phyloP scores from a whole-genome alignment of 306 rosid species.

The Quercus wislizeni region DNA sequence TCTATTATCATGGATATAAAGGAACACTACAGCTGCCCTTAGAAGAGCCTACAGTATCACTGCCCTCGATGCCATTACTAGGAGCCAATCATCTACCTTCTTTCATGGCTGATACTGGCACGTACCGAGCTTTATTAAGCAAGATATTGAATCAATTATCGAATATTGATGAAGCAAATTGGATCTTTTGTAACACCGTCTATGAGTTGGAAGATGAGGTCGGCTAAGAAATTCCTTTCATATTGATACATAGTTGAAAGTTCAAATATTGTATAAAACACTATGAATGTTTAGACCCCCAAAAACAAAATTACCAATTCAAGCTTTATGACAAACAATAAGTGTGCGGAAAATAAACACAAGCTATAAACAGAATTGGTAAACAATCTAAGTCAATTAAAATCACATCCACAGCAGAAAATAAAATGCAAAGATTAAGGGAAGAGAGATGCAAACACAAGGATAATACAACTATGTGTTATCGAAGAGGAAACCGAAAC shows the following conservation, averaged over 20 bases:
- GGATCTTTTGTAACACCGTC: constrained; percentile 6
- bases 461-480: no score
- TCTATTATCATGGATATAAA: constrained; percentile 5
- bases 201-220: constrained; percentile 12
- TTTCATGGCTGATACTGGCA: neutral
- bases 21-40: neutral
- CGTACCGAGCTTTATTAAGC: neutral
- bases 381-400: no score
- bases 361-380: no score
- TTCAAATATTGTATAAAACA: no score
- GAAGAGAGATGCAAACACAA: no score
- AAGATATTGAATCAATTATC: neutral
- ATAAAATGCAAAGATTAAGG: no score
- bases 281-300: no score
- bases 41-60: neutral
- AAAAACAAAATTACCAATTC: neutral
- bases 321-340: no score
- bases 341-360: no score
- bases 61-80: constrained; percentile 16
- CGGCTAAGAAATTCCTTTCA: neutral
- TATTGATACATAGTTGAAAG: neutral
- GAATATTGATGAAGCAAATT: constrained; percentile 3
- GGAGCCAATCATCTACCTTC: constrained; percentile 2
- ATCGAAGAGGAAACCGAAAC: no score
- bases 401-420: no score